Evolutionary conservation across 148 eudicot species (phyloP), one percentile per base, ranked within the genome.

Genomic region (Pharnaceum exiguum): DNA sequence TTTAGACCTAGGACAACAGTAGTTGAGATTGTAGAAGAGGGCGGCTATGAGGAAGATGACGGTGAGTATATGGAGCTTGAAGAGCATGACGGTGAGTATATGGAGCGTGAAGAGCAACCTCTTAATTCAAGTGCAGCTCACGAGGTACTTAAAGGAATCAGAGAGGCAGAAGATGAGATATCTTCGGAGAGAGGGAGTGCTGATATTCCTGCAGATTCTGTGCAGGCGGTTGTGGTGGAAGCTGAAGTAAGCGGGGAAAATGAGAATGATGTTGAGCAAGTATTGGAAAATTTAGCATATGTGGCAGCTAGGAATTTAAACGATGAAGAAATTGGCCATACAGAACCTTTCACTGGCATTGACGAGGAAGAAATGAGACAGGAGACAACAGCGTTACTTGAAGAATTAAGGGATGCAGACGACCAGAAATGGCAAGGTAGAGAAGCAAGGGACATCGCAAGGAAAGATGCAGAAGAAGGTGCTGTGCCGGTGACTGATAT

Each of bases 41-140:
- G 68, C 55, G 75, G 51, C 31, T 71, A 65, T 10, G 75, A 62
- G 65, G 81, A 70, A 48, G 77, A 78, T 63, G 64, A 18, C 24
- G 66, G 59, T 10, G 73, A 73, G 46, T 38, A 43, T 52, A n/a
- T 62, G 31, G 67, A 69, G 25, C 19, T 47, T 15, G 68, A 76
- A 16, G 65, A 68, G 53, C 47, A 36, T 63, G 64, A 18, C 24
- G 66, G 59, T 10, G 73, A 73, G 46, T 38, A 43, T 52, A n/a
- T 62, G 31, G 67, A 69, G 25, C 19, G 48, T 15, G 68, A 76
- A 16, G 65, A 68, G 53, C 47, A 36, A 35, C 48, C 15, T 47
- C 13, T 62, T 9, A 47, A 36, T 28, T 19, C 76, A 29, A 42
- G n/a, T 28, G 40, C 31, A 9, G 52, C 32, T 38, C 29, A 54